phyloP scores from a whole-genome alignment of 2,329 filamentous ascomycete species.

The Elsinoe australis region DNA sequence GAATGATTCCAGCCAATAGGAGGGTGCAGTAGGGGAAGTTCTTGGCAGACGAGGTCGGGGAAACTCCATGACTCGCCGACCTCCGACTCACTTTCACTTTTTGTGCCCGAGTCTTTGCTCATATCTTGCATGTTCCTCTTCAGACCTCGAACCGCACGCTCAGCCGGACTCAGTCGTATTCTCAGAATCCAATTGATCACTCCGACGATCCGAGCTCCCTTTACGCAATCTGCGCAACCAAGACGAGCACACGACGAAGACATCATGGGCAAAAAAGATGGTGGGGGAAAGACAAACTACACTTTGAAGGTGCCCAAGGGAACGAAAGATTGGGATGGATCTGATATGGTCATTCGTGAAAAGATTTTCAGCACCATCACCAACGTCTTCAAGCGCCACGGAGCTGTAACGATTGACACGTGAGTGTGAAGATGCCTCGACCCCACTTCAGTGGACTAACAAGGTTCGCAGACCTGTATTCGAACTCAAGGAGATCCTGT shows the following conservation, averaged over 20 bases:
- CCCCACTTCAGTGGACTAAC: not conserved
- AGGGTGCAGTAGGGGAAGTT: not conserved
- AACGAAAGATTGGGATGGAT: slow-evolving; percentile 76
- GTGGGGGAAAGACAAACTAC: slow-evolving; percentile 35
- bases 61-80: slow-evolving; percentile 14
- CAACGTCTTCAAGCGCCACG: slow-evolving; percentile 75
- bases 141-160: not conserved
- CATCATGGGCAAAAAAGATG: slow-evolving; percentile 43
- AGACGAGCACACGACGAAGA: slow-evolving; percentile 20
- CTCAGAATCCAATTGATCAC: not conserved
- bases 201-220: not conserved
- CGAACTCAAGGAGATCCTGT: slow-evolving; percentile 76
- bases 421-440: slow-evolving; percentile 38
- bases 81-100: slow-evolving; percentile 6
- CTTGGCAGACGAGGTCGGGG: slow-evolving; percentile 5
- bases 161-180: not conserved
- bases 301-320: slow-evolving; percentile 85
- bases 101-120: not conserved
- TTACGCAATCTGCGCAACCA: not conserved
- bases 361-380: slow-evolving; percentile 70
- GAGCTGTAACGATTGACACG: slow-evolving; percentile 71
- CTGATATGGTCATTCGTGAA: slow-evolving; percentile 72
- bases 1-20: slow-evolving; percentile 9
- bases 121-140: slow-evolving; percentile 10
- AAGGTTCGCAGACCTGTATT: slow-evolving; percentile 55